These are phyloP conservation scores for Mollisiaceae sp. DNA, from an alignment of 2,329 filamentous ascomycete genomes.

Conservation along the genomic window DNA sequence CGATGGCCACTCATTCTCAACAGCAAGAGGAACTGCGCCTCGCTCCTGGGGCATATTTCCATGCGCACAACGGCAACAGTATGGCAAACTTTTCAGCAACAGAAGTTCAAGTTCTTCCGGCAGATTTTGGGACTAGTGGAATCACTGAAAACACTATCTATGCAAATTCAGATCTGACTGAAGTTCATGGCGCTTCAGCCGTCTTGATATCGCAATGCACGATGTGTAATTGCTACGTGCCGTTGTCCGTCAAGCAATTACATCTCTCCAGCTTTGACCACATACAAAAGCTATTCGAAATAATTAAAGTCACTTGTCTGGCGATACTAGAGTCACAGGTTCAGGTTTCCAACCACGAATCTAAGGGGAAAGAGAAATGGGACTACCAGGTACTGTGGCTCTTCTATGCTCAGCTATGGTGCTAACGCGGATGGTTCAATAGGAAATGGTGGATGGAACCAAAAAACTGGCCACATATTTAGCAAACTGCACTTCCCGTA, in stretches of 20 bases:
- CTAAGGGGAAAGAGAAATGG: not conserved
- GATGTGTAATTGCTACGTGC: slow-evolving; percentile 6
- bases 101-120: not conserved
- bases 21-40: slow-evolving; percentile 6
- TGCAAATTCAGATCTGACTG: slow-evolving; percentile 6
- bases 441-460: not conserved
- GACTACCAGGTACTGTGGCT: not conserved
- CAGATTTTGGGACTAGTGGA: not conserved
- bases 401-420: not conserved
- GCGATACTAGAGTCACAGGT: slow-evolving; percentile 6
- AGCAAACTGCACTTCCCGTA: not conserved
- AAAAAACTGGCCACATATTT: not conserved
- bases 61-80: not conserved
- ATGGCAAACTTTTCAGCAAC: not conserved
- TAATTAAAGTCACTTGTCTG: slow-evolving; percentile 14
- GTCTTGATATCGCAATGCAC: slow-evolving; percentile 10
- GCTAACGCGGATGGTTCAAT: not conserved
- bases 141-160: slow-evolving; percentile 7
- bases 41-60: not conserved
- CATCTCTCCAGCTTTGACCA: slow-evolving; percentile 11
- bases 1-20: slow-evolving; percentile 8
- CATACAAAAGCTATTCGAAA: slow-evolving; percentile 11
- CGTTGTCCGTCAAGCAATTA: slow-evolving; percentile 1
- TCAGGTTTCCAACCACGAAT: not conserved
- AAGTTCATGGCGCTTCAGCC: slow-evolving; percentile 8